Evolutionary conservation across 306 rosid species (phyloP), one percentile per base, ranked within the genome.

Genomic region (Quercus parvula): DNA sequence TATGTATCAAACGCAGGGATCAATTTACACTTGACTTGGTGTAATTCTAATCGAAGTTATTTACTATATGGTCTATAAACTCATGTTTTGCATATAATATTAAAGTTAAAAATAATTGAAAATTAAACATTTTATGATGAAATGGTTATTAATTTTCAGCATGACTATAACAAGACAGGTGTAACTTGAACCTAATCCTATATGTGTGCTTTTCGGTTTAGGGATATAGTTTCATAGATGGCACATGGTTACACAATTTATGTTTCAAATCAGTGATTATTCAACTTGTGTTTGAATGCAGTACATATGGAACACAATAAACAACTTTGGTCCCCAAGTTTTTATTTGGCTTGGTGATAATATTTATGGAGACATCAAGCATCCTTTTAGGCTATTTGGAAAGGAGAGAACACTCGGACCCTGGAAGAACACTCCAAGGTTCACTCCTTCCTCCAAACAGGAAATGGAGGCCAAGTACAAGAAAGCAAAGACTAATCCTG

Each of bases 301-400:
- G 96, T 92, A 81, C 58, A 87, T 91, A 56, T 93, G 96, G 97
- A 84, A 91, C 79, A 89, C 94, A 56, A 73, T 93, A 62, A 38
- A 75, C 55, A 78, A 79, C 54, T 93, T 86, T 73, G 85, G 70
- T 77, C 97, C 97, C 24, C 97, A 91, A 28, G 76, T 93, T 72
- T 91, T 93, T 82, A 84, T 93, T 84, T 93, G 92, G 89, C 79
- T 93, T 46, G 97, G 97, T 71, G 97, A 93, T 83, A 93, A 91
- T 89, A 89, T 93, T 30, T 93, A 93, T 52, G 97, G 97, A 80
- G 97, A 93, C 84, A 76, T 66, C 56, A 93, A 84, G 85, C 92
- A 83, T 38, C 96, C 96, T 81, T 86, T 87, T 75, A 88, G 78
- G 75, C 4, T 91, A n/a, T 84, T 93, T 51, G 97, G 97, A 68